Base-by-base conservation (phyloP, 2,329 filamentous ascomycete species). In the Aspergillus spinulosporus region DNA sequence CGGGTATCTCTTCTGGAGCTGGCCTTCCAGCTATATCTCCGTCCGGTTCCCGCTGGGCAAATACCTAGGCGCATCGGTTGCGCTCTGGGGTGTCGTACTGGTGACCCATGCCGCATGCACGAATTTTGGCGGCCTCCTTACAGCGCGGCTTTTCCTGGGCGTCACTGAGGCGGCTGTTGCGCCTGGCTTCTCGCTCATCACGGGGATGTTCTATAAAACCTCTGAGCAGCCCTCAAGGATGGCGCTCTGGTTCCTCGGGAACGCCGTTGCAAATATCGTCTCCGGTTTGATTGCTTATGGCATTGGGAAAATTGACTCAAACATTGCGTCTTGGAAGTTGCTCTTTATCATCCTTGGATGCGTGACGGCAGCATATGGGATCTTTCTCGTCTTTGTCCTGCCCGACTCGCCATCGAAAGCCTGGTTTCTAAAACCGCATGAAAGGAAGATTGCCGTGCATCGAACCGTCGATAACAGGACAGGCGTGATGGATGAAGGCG, bases 311-410 rank as follows among this genome's bases (percentile, higher is more conserved):
- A 50, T 56, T 26, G 39, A 50, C 28, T 59, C 58, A 4, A 14
- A 56, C 12, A 55, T 66, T 5, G 55, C 58, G 1, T 43, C 63
- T 4, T 67, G 64, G 64, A 56, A 46, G 26, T 40, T 44, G 31
- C 48, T 51, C 6, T 56, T 56, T 15, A 37, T 56, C 3, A 56
- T 56, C 11, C 39, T 56, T 5, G 54, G 49, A 1, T 14, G 26
- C 8, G 29, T 52, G 7, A 52, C 54, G 9, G 15, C 39, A 1
- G 40, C 14, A 0, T 56, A 45, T 45, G 48, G 48, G 6, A 45
- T 39, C 9, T 28, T 50, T 1, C 26, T 56, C 3, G 42, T 15
- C 4, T 44, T 56, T 29, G 11, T 52, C 11, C 54, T 56, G 5
- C 54, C 54, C 1, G 54, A 56, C 21, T 43, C 31, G 32, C 54